A percentile compares a stretch with the other conserved stretches of the same genome.
phyloP scores from a whole-genome alignment of 371 early-diverging fungal species.

The Mucor racemosus region DNA sequence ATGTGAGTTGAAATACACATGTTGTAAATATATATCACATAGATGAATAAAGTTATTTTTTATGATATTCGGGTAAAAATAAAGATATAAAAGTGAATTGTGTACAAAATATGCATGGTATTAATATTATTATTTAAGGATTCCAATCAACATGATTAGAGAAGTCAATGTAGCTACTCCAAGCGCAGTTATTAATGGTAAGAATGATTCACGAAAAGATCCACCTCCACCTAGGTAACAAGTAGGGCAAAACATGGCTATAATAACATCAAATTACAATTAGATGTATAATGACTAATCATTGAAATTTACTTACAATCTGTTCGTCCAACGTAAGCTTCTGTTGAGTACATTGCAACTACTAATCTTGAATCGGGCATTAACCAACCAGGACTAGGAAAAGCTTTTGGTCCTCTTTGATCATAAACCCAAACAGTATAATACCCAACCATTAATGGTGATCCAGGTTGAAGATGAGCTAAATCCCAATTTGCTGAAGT shows the following conservation, averaged over 20 bases:
- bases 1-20: no score
- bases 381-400: conserved; percentile 52
- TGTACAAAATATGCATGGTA: not conserved
- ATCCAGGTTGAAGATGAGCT: conserved; percentile 33
- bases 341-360: conserved; percentile 52
- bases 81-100: not conserved
- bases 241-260: conserved; percentile 56
- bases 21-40: no score
- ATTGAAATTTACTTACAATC: conserved; percentile 40
- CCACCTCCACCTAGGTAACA: conserved; percentile 40
- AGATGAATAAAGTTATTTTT: no score
- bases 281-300: not conserved
- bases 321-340: conserved; percentile 50
- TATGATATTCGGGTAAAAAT: no score
- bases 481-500: conserved; percentile 51
- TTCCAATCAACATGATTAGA: conserved; percentile 28
- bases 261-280: not conserved
- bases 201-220: conserved; percentile 35
- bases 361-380: conserved; percentile 50
- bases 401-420: conserved; percentile 52
- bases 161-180: conserved; percentile 38
- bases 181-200: conserved; percentile 34
- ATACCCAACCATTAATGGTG: conserved; percentile 52
- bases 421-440: conserved; percentile 54
- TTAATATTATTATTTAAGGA: conserved; percentile 22